Conservation (phyloP, 768 basidiomycete genomes). For the Kwoniella sp. region DNA sequence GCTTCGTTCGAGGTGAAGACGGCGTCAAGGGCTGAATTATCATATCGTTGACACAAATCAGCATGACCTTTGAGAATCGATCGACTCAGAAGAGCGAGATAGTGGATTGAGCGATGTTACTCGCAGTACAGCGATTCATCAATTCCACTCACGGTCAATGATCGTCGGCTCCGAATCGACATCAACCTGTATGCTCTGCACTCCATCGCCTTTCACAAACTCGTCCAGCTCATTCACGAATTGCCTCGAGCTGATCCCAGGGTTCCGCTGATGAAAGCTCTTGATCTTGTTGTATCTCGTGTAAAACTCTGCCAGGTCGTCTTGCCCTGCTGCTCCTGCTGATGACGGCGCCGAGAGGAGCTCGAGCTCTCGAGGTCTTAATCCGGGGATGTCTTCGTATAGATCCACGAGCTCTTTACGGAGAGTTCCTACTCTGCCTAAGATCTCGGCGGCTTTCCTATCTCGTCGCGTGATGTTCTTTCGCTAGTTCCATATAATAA, state of each 20-base stretch:
- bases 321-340: constrained; percentile 49
- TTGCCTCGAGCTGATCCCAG: constrained; percentile 69
- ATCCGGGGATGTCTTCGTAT: constrained; percentile 75
- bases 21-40: constrained; percentile 53
- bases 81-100: not conserved
- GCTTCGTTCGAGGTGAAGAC: constrained; percentile 95
- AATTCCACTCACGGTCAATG: constrained; percentile 68
- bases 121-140: not conserved
- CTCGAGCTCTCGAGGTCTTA: constrained; percentile 48
- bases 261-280: constrained; percentile 95
- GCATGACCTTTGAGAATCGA: not conserved
- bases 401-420: constrained; percentile 67
- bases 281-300: constrained; percentile 92
- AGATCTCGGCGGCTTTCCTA: constrained; percentile 86
- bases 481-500: constrained; percentile 28
- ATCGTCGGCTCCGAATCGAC: constrained; percentile 68
- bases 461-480: constrained; percentile 62
- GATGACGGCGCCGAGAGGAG: constrained; percentile 50
- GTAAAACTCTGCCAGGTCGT: constrained; percentile 89
- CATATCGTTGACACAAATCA: not conserved
- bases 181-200: constrained; percentile 67
- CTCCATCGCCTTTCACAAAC: constrained; percentile 57
- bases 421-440: constrained; percentile 77
- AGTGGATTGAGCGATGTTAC: not conserved
- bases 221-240: constrained; percentile 87